A percentile compares a stretch with the other conserved stretches of the same genome.
These are phyloP conservation scores for Colletotrichum tanaceti DNA, from an alignment of 2,329 filamentous ascomycete species.

Conservation along the genomic window DNA sequence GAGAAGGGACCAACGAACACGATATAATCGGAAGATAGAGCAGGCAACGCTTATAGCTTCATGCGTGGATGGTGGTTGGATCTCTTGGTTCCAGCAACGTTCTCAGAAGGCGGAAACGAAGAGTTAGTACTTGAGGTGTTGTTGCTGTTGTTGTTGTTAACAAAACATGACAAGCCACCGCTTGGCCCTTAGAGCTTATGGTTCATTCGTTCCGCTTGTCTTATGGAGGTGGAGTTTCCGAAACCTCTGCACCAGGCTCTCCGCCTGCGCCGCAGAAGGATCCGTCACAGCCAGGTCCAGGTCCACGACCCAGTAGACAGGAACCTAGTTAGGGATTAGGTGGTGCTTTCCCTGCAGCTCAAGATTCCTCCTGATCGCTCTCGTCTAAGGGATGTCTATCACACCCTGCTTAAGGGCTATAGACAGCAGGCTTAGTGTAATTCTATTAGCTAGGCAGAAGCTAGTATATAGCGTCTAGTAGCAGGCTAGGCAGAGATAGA, in stretches of 20 bases:
- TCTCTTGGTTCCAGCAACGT: no score
- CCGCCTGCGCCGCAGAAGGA: constrained; percentile 48
- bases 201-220: no score
- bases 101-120: no score
- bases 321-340: constrained; percentile 44
- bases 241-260: constrained; percentile 46
- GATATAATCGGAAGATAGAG: no score
- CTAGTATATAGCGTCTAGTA: constrained; percentile 51
- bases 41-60: no score
- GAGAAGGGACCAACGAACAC: no score
- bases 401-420: constrained; percentile 50
- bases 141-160: no score
- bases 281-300: constrained; percentile 50
- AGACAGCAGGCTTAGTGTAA: constrained; percentile 50
- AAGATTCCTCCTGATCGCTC: constrained; percentile 45
- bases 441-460: constrained; percentile 51
- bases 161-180: no score
- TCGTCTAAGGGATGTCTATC: constrained; percentile 44
- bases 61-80: no score
- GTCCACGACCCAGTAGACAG: constrained; percentile 52
- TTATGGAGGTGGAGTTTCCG: no score
- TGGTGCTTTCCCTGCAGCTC: constrained; percentile 43
- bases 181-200: no score
- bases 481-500: constrained; percentile 53
- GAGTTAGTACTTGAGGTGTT: no score